phyloP scores from a whole-genome alignment of 805 yeast species.

The Ogataea corticis region DNA sequence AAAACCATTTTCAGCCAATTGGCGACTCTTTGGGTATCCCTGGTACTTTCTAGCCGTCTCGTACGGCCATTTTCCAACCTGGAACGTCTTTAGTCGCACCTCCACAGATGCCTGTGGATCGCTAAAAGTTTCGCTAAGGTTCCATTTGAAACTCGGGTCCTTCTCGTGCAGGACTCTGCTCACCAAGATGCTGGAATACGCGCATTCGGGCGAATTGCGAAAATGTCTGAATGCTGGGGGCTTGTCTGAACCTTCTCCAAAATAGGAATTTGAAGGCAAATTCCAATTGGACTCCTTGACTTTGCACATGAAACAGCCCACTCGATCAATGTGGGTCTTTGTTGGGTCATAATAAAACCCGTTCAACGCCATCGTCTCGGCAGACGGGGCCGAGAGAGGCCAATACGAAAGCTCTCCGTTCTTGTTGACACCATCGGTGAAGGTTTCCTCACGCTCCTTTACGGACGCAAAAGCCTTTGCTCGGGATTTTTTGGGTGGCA shows the following conservation, averaged over 20 bases:
- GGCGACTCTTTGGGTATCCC: constrained; percentile 40
- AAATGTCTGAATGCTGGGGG: constrained; percentile 27
- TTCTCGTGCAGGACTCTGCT: constrained; percentile 15
- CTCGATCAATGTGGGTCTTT: constrained; percentile 46
- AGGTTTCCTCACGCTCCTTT: constrained; percentile 23
- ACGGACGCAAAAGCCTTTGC: constrained; percentile 12
- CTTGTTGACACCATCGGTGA: constrained; percentile 18
- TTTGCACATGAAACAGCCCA: constrained; percentile 60
- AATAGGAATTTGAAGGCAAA: not conserved
- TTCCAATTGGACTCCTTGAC: constrained; percentile 60
- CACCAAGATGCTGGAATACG: constrained; percentile 21
- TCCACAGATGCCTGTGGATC: constrained; percentile 38
- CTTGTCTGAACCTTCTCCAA: constrained; percentile 11
- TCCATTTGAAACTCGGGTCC: constrained; percentile 20
- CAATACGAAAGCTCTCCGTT: constrained; percentile 32
- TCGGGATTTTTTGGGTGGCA: constrained; percentile 10
- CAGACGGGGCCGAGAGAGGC: constrained; percentile 29
- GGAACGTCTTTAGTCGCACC: constrained; percentile 43
- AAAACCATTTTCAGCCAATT: constrained; percentile 64
- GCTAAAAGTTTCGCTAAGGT: constrained; percentile 27
- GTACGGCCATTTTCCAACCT: constrained; percentile 45
- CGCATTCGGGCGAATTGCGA: constrained; percentile 30
- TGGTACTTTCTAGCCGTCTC: constrained; percentile 25
- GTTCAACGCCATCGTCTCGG: constrained; percentile 45
- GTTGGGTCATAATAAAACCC: constrained; percentile 65